Conservation (phyloP, 1,284 basidiomycete species). For the Baeospora myosura region DNA sequence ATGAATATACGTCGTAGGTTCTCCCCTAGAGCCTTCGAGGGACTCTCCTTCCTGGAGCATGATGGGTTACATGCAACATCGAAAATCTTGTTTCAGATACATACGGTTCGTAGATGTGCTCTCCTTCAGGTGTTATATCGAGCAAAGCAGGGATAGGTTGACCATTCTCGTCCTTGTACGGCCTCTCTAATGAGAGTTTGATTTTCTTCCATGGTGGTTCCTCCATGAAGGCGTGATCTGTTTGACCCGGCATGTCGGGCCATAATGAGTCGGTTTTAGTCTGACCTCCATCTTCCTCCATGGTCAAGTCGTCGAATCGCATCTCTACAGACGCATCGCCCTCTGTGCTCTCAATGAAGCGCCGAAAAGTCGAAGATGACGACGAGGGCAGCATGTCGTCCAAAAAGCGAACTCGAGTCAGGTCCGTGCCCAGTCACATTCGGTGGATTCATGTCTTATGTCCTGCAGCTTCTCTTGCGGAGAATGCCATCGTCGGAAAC, state of each 20-base stretch:
- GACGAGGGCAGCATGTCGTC: conserved; percentile 32
- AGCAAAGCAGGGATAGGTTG: conserved; percentile 51
- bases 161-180: conserved; percentile 70
- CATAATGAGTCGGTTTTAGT: neutral
- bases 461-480: conserved; percentile 70
- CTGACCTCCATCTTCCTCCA: conserved; percentile 13
- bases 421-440: conserved; percentile 32
- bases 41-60: conserved; percentile 42
- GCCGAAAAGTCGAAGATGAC: conserved; percentile 62
- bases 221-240: conserved; percentile 16
- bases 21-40: conserved; percentile 46
- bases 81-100: conserved; percentile 19
- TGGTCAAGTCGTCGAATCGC: conserved; percentile 29
- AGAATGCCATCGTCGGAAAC: conserved; percentile 77
- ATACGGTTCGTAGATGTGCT: conserved; percentile 63
- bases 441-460: conserved; percentile 5
- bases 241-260: neutral
- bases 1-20: conserved; percentile 62
- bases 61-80: conserved; percentile 15
- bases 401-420: conserved; percentile 73
- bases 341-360: conserved; percentile 31
- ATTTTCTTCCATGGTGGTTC: conserved; percentile 50
- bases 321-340: conserved; percentile 12
- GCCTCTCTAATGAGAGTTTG: conserved; percentile 63
- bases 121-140: conserved; percentile 65